phyloP scores from a whole-genome alignment of 2,329 filamentous ascomycete genomes.

The Colletotrichum truncatum region DNA sequence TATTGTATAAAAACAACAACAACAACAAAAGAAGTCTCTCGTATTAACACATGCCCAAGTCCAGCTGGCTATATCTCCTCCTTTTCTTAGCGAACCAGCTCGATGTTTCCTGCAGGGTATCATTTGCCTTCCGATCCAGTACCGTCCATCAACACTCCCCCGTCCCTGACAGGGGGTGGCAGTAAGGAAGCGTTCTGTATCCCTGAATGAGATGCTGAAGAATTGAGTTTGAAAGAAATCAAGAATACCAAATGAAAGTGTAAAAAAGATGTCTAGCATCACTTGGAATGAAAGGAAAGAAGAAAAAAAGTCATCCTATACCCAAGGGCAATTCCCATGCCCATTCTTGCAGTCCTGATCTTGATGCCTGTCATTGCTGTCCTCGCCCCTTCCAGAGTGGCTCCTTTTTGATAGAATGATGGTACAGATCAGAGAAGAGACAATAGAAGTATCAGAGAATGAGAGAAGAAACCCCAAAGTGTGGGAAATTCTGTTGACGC shows the following conservation, averaged over 20 bases:
- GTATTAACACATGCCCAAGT: not conserved
- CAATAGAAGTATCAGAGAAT: too few relatives aligned
- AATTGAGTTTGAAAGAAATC: not conserved
- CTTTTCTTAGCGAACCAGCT: slow-evolving; percentile 9
- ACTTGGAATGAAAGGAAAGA: too few relatives aligned
- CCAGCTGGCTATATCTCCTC: not conserved
- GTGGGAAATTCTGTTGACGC: slow-evolving; percentile 18
- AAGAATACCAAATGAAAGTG: not conserved
- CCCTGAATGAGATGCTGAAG: slow-evolving; percentile 19
- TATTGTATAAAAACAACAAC: too few relatives aligned
- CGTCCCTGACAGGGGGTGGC: slow-evolving; percentile 5
- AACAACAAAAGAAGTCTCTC: too few relatives aligned
- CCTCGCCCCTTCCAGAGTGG: slow-evolving; percentile 12
- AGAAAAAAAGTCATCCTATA: not conserved
- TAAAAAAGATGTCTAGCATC: slow-evolving; percentile 5
- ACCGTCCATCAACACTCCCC: not conserved
- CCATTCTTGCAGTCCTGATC: not conserved
- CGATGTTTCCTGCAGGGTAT: slow-evolving; percentile 22
- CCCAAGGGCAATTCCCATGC: not conserved
- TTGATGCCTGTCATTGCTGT: slow-evolving; percentile 1
- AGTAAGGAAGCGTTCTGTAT: not conserved
- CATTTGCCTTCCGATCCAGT: not conserved
- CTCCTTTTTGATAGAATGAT: slow-evolving; percentile 10
- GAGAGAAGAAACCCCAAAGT: slow-evolving; percentile 23
- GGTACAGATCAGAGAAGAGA: slow-evolving; percentile 27